Evolutionary conservation across 345 rosid genomes (phyloP).

Genomic region (Salix suchowensis): DNA sequence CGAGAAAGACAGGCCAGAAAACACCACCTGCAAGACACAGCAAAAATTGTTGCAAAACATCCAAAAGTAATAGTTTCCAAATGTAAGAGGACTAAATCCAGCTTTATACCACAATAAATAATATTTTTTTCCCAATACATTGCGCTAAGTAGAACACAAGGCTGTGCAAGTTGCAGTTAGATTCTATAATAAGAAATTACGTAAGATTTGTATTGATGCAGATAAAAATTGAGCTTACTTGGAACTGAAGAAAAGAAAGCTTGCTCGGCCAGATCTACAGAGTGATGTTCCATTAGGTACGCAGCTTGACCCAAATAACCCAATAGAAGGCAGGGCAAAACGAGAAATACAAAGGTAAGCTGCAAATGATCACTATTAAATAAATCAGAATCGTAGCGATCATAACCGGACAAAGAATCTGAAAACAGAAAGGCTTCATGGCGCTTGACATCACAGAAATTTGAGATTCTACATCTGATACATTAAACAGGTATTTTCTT

Average conservation of each 20-base stretch:
- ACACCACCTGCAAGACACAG: slow-evolving; percentile 52
- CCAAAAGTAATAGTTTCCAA: slow-evolving; percentile 1
- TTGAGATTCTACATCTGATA: slow-evolving; percentile 7
- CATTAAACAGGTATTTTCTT: slow-evolving; percentile 14
- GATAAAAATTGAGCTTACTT: slow-evolving; percentile 45
- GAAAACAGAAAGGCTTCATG: background rate
- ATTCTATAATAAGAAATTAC: background rate
- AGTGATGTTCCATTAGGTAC: slow-evolving; percentile 64
- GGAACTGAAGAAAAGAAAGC: slow-evolving; percentile 89
- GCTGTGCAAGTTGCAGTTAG: background rate
- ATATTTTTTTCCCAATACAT: background rate
- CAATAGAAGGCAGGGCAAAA: slow-evolving; percentile 91
- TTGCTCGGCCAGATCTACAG: slow-evolving; percentile 41
- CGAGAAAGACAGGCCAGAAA: slow-evolving; percentile 81
- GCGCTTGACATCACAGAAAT: background rate
- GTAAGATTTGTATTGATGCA: background rate
- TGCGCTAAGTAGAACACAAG: background rate
- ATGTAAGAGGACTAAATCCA: slow-evolving; percentile 3
- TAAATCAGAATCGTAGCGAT: slow-evolving; percentile 25
- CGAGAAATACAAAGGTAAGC: slow-evolving; percentile 96
- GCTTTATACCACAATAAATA: background rate
- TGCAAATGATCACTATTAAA: slow-evolving; percentile 52
- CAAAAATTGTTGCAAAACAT: slow-evolving; percentile 1
- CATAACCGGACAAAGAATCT: slow-evolving; percentile 5
- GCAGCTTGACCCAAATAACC: slow-evolving; percentile 99